These are phyloP conservation scores for Penicillium steckii DNA, from an alignment of 495 filamentous ascomycete species.

Conservation along the genomic window DNA sequence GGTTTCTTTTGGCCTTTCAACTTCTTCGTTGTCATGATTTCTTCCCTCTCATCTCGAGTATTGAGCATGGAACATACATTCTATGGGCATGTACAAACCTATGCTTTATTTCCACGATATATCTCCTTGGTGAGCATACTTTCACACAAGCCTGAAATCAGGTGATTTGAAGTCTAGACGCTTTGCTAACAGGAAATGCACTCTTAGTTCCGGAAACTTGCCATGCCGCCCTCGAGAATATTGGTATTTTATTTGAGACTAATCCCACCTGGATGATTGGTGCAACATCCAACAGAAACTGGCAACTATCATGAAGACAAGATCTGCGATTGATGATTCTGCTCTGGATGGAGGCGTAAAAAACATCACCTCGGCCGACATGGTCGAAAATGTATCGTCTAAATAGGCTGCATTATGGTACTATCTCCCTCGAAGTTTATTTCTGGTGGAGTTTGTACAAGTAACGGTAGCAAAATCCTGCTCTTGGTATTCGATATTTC, in stretches of 20 bases:
- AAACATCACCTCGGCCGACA: too few species aligned
- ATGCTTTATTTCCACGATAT: constrained; percentile 1
- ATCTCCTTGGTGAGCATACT: not conserved
- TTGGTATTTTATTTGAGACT: not conserved
- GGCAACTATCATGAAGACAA: too few species aligned
- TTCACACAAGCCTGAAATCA: not conserved
- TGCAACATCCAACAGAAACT: too few species aligned
- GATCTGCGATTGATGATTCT: too few species aligned
- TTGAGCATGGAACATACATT: not conserved
- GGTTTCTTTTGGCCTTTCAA: constrained; percentile 4
- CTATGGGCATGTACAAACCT: not conserved
- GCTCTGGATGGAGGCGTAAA: too few species aligned
- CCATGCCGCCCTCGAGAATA: not conserved
- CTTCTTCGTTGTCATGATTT: constrained; percentile 6
- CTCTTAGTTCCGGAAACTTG: not conserved
- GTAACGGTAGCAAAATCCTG: too few species aligned
- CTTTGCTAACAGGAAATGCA: too few species aligned
- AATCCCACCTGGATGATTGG: not conserved
- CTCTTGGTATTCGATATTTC: too few species aligned
- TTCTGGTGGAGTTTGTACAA: too few species aligned
- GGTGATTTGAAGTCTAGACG: not conserved
- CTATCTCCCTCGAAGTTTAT: too few species aligned
- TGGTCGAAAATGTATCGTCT: too few species aligned
- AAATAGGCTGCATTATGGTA: too few species aligned
- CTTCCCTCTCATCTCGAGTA: not conserved